Percentiles rank a stretch among this genome's conserved stretches.
phyloP scores from a whole-genome alignment of 1,139 yeast genomes.

The Nematodospora anomalae region DNA sequence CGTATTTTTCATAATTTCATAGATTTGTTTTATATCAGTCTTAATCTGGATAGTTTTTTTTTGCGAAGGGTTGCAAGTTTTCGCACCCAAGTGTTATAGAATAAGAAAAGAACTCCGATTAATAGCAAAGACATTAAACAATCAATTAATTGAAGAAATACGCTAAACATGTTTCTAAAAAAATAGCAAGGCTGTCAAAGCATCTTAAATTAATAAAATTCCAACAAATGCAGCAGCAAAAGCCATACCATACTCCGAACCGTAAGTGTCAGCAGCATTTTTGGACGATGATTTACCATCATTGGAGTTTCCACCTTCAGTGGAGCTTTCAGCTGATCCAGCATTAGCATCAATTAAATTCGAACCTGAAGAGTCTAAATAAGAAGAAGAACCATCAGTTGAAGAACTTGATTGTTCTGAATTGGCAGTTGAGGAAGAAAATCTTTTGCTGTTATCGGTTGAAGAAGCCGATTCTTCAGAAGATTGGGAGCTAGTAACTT shows the following conservation, averaged over 20 bases:
- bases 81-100: not conserved
- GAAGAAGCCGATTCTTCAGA: too few relatives aligned
- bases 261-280: slow-evolving; percentile 9
- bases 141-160: not conserved
- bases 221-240: slow-evolving; percentile 27
- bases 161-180: not conserved
- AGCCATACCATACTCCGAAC: slow-evolving; percentile 22
- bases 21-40: too few relatives aligned
- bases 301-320: slow-evolving; percentile 6
- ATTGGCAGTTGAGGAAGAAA: slow-evolving; percentile 4
- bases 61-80: too few relatives aligned
- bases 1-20: too few relatives aligned
- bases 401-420: slow-evolving; percentile 14
- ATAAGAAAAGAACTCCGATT: too few relatives aligned
- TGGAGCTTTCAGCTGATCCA: slow-evolving; percentile 8
- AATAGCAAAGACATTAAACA: not conserved
- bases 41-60: too few relatives aligned
- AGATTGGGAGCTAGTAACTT: too few relatives aligned
- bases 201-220: slow-evolving; percentile 24
- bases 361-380: not conserved
- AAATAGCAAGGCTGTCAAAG: slow-evolving; percentile 1
- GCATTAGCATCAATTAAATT: slow-evolving; percentile 1
- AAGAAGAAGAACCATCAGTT: slow-evolving; percentile 8
- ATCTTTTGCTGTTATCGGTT: too few relatives aligned
- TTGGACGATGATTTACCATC: slow-evolving; percentile 3